Evolutionary conservation across 805 yeast species (phyloP), one percentile per base, ranked within the genome.

Genomic region (Starmerella tilneyi): DNA sequence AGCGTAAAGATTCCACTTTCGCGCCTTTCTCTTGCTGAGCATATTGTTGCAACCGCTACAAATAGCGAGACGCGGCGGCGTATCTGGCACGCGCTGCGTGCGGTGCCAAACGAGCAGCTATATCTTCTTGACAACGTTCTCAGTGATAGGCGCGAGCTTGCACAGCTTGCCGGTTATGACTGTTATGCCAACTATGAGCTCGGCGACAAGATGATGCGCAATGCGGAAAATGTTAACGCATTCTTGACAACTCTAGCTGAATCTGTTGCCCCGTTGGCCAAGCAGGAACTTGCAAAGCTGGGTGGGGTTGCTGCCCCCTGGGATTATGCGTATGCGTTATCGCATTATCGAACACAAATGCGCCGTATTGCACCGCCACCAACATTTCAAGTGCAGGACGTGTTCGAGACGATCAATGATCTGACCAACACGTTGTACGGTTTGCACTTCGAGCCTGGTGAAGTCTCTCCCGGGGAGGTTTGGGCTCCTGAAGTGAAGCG

Each of bases 401-500:
- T 89, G 9, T 75, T 92, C 62, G 74, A 81, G 46, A 96, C 96
- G 0, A 68, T 92, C 19, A 82, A 86, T 2, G 65, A 76, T 37
- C 62, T 92, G 27, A 83, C 86, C 58, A 66, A 73, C 23, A 67
- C 66, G 23, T 74, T 89, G 20, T 92, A 86, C 60, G 94, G 94
- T 0, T 78, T 92, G 28, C 69, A 74, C 46, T 72, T 92, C 35
- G 74, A 74, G 17, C 92, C 95, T 0, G 79, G 70, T 4, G 69
- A 72, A 16, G 68, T 83, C 0, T 56, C 66, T 20, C 59, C 67
- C 3, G 94, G 94, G 2, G 97, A 92, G 61, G 80, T 84, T 0
- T 92, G 98, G 97, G 77, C 79, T 28, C 69, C 74, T 15, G 92
- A 83, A 51, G 97, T 92, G 4, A 72, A 95, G 42, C 79, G 84